Conservation (phyloP, 257 asterid species). For the Cordia subcordata region DNA sequence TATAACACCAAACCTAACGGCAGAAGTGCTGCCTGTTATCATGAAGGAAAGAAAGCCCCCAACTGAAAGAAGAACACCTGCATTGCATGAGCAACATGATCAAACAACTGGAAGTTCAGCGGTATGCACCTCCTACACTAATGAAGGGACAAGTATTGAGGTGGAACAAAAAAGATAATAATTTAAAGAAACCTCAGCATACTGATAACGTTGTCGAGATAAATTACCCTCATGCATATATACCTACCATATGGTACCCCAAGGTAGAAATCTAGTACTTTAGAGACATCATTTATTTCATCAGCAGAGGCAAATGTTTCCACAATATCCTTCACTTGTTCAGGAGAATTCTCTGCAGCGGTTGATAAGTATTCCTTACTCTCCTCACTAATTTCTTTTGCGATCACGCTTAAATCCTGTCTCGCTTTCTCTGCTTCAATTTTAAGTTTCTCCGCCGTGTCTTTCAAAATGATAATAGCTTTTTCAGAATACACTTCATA, state of each 20-base stretch:
- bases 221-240: background rate
- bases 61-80: constrained; percentile 68
- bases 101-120: constrained; percentile 12
- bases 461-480: constrained; percentile 58
- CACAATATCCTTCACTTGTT: constrained; percentile 73
- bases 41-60: constrained; percentile 82
- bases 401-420: constrained; percentile 51
- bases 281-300: constrained; percentile 54
- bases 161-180: too few relatives aligned
- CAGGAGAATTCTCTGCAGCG: constrained; percentile 78
- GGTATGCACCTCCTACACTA: background rate
- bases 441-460: constrained; percentile 67
- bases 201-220: background rate
- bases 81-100: constrained; percentile 15
- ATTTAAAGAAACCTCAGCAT: background rate
- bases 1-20: constrained; percentile 76
- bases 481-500: constrained; percentile 63
- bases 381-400: constrained; percentile 71
- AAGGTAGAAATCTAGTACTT: constrained; percentile 69
- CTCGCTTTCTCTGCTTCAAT: constrained; percentile 82
- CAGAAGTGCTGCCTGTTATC: constrained; percentile 72
- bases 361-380: constrained; percentile 54
- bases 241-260: constrained; percentile 90
- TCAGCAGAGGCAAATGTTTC: constrained; percentile 67
- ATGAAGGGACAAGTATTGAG: background rate